These are phyloP conservation scores for Picea glauca DNA, from an alignment of 75 land plant species.

Conservation along the genomic window DNA sequence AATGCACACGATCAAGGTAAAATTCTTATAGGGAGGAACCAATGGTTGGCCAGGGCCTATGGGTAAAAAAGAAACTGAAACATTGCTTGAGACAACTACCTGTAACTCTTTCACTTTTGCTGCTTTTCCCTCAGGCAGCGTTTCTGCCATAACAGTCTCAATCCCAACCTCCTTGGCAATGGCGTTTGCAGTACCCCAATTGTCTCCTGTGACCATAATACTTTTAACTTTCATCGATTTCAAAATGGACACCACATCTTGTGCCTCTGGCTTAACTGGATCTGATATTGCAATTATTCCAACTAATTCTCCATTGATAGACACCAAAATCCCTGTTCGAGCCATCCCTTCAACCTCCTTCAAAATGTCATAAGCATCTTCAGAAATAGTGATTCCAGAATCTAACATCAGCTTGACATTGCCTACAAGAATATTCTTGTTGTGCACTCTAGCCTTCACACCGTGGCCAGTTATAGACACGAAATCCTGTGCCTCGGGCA, in stretches of 20 bases:
- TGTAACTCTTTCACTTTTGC: slow-evolving; percentile 82
- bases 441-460: slow-evolving; percentile 47
- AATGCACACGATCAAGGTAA: too few relatives aligned
- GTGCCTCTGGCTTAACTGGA: slow-evolving; percentile 66
- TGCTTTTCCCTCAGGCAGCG: slow-evolving; percentile 76
- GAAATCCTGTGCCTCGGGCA: slow-evolving; percentile 44
- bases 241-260: slow-evolving; percentile 46
- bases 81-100: slow-evolving; percentile 25
- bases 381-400: slow-evolving; percentile 25
- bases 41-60: too few relatives aligned
- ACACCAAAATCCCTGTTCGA: slow-evolving; percentile 60
- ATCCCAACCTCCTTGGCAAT: slow-evolving; percentile 77
- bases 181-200: slow-evolving; percentile 74
- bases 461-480: slow-evolving; percentile 68
- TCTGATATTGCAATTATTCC: slow-evolving; percentile 75
- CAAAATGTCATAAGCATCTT: slow-evolving; percentile 50
- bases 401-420: slow-evolving; percentile 71
- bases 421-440: slow-evolving; percentile 54
- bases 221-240: slow-evolving; percentile 55
- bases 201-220: slow-evolving; percentile 85
- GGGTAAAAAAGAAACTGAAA: background rate
- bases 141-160: slow-evolving; percentile 75
- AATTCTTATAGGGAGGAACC: too few relatives aligned
- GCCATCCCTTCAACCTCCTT: slow-evolving; percentile 51
- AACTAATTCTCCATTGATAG: slow-evolving; percentile 47